Evolutionary conservation across 441 rosid species (phyloP).

Genomic region (Brassica balearica): DNA sequence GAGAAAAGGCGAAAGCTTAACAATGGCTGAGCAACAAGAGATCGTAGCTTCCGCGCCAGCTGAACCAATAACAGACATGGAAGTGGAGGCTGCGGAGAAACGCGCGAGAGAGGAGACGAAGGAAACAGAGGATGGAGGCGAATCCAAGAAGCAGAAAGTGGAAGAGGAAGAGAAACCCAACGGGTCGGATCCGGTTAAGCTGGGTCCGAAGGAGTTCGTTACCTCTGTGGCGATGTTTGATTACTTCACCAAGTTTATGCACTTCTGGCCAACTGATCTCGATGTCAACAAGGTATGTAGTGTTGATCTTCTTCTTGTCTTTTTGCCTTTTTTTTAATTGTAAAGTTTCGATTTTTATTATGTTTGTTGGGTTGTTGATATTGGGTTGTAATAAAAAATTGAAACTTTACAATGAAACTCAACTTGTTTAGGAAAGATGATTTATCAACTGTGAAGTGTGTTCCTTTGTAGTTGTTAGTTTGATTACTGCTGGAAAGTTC

Average conservation of each 20-base stretch:
- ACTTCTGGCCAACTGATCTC: constrained; percentile 70
- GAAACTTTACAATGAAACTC: too few relatives aligned
- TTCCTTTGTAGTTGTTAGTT: background rate
- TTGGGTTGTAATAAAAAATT: too few relatives aligned
- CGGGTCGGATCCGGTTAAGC: constrained; percentile 47
- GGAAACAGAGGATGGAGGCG: constrained; percentile 43
- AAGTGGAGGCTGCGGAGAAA: constrained; percentile 53
- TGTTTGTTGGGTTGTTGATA: too few relatives aligned
- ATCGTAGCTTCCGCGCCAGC: constrained; percentile 46
- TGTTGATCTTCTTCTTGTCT: background rate
- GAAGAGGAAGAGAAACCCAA: constrained; percentile 45
- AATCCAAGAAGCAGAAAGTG: constrained; percentile 60
- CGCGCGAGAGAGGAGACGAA: constrained; percentile 53
- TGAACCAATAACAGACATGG: constrained; percentile 60
- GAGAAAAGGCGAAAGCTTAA: constrained; percentile 34
- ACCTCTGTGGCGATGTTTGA: constrained; percentile 82
- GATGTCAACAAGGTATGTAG: constrained; percentile 65
- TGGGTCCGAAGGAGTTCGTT: constrained; percentile 85
- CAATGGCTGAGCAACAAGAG: constrained; percentile 65
- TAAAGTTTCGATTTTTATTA: constrained; percentile 17
- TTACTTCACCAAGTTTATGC: constrained; percentile 74
- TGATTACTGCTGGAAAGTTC: background rate
- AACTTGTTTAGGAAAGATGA: too few relatives aligned
- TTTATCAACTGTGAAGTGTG: background rate
- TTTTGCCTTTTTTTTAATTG: background rate